Conservation (phyloP, 371 early-diverging fungal species). For the Mortierella polycephala region DNA sequence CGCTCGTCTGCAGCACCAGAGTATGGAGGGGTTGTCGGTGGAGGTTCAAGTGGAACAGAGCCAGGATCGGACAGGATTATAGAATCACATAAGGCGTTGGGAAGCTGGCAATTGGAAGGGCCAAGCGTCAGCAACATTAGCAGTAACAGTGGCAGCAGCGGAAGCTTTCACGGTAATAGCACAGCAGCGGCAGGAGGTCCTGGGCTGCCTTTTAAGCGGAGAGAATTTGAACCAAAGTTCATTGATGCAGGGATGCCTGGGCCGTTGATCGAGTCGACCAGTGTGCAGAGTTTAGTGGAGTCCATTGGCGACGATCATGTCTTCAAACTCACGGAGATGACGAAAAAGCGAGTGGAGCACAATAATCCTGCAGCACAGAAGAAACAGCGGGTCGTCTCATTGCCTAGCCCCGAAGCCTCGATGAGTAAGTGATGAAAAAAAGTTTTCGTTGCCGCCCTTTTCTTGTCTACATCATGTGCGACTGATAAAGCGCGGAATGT, state of each 20-base stretch:
- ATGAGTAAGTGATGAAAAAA: conserved; percentile 16
- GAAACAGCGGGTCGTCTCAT: conserved; percentile 38
- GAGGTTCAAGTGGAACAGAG: conserved; percentile 1
- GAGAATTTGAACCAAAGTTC: conserved; percentile 33
- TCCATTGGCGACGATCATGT: conserved; percentile 54
- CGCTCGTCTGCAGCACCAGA: conserved; percentile 19
- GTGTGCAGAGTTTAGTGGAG: conserved; percentile 50
- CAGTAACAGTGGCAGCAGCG: conserved; percentile 2
- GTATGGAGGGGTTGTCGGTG: conserved; percentile 5
- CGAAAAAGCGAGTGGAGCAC: conserved; percentile 52
- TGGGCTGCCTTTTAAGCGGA: conserved; percentile 18
- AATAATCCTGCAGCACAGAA: conserved; percentile 45
- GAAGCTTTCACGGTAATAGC: conserved; percentile 3
- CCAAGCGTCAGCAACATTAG: not conserved
- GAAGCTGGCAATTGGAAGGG: conserved; percentile 34
- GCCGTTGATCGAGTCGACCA: conserved; percentile 35
- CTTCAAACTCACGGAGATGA: conserved; percentile 51
- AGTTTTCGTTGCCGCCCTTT: not conserved
- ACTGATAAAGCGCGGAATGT: not conserved
- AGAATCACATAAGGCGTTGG: conserved; percentile 23
- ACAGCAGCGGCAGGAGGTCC: conserved; percentile 8
- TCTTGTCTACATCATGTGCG: too few species aligned
- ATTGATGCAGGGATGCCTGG: conserved; percentile 7
- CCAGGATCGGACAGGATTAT: conserved; percentile 24
- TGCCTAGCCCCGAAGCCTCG: conserved; percentile 16